Evolutionary conservation across 352 stramenopile species (phyloP), one percentile per base, ranked within the genome.

Genomic region (Phytophthora podocarpi): DNA sequence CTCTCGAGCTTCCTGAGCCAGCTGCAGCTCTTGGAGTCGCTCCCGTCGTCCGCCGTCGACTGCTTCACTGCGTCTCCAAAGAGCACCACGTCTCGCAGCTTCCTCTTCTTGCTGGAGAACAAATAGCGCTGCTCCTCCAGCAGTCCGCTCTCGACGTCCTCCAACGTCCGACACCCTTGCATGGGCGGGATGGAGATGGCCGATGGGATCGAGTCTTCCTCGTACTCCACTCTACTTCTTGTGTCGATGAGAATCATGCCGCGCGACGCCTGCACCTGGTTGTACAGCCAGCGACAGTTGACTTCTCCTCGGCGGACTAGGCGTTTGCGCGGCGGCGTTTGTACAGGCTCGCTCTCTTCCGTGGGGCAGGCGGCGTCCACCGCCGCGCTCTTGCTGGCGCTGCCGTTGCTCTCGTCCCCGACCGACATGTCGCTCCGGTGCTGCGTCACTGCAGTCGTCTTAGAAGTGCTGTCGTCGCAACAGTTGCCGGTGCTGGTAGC

Each of bases 281-380:
- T 95, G 62, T 91, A 95, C 1, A 95, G 72, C 86, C 86, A 95
- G 34, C 80, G 78, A 39, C 84, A 93, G 47, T 88, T 88, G 10
- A 95, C 86, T 32, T 79, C 74, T 8, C 79, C 80, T 3, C 76
- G 81, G 52, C 78, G 80, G 36, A 95, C 83, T 1, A 74, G 61
- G 18, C 85, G 80, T 59, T 84, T 88, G n/a, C 45, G 52, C 1
- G 28, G 30, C 23, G 63, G 34, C 18, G 64, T 39, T 36, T 34
- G 21, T 37, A 72, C 64, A 12, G 59, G 37, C 41, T 67, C 59
- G 21, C 40, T 27, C 47, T 71, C 55, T 4, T 53, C 50, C 3
- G 39, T 37, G n/a, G 46, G 46, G 42, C 64, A 59, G 10, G 39
- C 32, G 13, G 11, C 45, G 11, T 59, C 49, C 46, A 40, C 16